phyloP scores from a whole-genome alignment of 2,329 filamentous ascomycete genomes.

The Cytospora chrysosperma region DNA sequence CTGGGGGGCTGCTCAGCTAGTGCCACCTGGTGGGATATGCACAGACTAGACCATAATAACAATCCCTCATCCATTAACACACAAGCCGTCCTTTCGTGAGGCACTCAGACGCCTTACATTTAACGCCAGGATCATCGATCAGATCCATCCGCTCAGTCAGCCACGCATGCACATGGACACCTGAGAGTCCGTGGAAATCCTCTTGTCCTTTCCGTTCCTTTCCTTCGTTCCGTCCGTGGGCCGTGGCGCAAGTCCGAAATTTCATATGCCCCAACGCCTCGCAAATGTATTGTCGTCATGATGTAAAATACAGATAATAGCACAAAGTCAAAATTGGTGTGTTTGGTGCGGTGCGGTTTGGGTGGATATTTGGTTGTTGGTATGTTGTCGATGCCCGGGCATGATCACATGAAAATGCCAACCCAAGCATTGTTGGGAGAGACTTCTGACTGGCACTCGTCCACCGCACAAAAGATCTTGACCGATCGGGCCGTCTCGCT shows the following conservation, averaged over 20 bases:
- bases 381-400: background rate
- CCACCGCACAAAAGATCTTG: slow-evolving; percentile 54
- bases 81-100: background rate
- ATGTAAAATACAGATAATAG: slow-evolving; percentile 8
- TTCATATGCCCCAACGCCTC: slow-evolving; percentile 11
- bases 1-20: background rate
- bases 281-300: slow-evolving; percentile 4
- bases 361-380: background rate
- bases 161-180: background rate
- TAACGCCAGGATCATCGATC: background rate
- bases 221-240: background rate
- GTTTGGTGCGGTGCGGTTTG: background rate
- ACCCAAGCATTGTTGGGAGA: slow-evolving; percentile 58
- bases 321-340: background rate
- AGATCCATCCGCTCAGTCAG: background rate
- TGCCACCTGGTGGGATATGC: background rate
- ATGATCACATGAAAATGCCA: slow-evolving; percentile 54
- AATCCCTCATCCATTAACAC: background rate
- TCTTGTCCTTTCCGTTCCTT: too few relatives aligned
- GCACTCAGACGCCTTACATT: background rate
- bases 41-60: background rate
- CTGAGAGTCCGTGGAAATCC: background rate
- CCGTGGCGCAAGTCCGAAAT: background rate
- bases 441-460: slow-evolving; percentile 55
- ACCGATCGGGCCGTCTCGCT: slow-evolving; percentile 32